These are phyloP conservation scores for Termitomyces heimii DNA, from an alignment of 768 basidiomycete genomes.

Conservation along the genomic window DNA sequence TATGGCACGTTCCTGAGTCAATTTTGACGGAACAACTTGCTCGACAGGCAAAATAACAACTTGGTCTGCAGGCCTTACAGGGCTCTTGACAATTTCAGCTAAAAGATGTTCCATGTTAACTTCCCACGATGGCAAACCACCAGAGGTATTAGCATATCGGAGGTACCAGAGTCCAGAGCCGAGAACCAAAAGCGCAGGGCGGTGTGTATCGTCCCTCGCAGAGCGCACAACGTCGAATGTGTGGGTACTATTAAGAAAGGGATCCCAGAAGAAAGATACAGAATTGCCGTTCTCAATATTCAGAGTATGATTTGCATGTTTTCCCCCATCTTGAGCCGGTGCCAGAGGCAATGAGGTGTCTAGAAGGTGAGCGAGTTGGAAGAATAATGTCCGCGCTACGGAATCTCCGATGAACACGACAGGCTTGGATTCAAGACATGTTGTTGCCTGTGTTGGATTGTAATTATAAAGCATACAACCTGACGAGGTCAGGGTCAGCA, in stretches of 20 bases:
- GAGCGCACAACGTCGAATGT: conserved; percentile 37
- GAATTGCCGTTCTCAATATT: conserved; percentile 37
- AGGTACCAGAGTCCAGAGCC: conserved; percentile 91
- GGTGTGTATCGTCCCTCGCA: conserved; percentile 6
- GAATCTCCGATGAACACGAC: conserved; percentile 85
- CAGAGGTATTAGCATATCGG: conserved; percentile 63
- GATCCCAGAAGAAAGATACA: conserved; percentile 78
- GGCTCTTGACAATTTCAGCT: conserved; percentile 32
- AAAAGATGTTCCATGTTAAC: conserved; percentile 66
- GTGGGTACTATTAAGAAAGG: conserved; percentile 71
- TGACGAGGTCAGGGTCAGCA: conserved; percentile 21
- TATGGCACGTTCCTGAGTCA: conserved; percentile 55
- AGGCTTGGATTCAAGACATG: conserved; percentile 52
- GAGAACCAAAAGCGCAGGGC: conserved; percentile 67
- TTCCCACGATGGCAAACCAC: conserved; percentile 78
- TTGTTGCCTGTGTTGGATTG: conserved; percentile 41
- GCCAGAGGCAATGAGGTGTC: conserved; percentile 50
- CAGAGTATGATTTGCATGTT: conserved; percentile 62
- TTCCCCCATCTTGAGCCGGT: conserved; percentile 50
- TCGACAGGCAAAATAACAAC: conserved; percentile 78
- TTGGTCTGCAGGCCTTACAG: conserved; percentile 52
- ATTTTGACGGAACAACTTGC: conserved; percentile 57
- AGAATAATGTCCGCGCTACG: conserved; percentile 74
- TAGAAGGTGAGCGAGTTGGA: conserved; percentile 57
- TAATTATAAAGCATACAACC: conserved; percentile 80